phyloP scores from a whole-genome alignment of 139 green algal species.

The Haematococcus sp. region DNA sequence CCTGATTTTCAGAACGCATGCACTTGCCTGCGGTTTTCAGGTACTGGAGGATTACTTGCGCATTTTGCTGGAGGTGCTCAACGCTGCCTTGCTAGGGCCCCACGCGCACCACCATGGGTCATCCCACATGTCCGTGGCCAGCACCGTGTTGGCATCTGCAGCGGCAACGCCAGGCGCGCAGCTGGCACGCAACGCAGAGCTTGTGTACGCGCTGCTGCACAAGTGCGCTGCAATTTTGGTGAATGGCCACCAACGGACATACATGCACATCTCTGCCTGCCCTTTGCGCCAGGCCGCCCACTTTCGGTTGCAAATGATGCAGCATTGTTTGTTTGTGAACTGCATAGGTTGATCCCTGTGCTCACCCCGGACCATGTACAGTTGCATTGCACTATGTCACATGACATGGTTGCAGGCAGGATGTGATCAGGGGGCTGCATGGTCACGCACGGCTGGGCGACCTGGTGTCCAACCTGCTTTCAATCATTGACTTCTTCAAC shows the following conservation, averaged over 20 bases:
- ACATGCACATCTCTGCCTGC: too few species aligned
- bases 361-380: too few species aligned
- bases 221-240: constrained; percentile 25
- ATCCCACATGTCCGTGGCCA: not conserved
- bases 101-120: not conserved
- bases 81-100: constrained; percentile 61
- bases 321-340: too few species aligned
- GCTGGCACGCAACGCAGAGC: constrained; percentile 42
- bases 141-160: not conserved
- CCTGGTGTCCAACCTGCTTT: constrained; percentile 69
- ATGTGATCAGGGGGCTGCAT: constrained; percentile 59
- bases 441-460: constrained; percentile 60
- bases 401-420: constrained; percentile 12
- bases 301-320: too few species aligned
- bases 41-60: constrained; percentile 82
- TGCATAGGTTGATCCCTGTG: too few species aligned
- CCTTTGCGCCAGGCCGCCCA: too few species aligned
- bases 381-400: not conserved
- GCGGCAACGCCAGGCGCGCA: not conserved
- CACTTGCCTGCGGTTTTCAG: constrained; percentile 42
- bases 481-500: constrained; percentile 63
- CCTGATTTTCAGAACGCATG: too few species aligned
- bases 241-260: too few species aligned
- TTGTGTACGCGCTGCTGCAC: constrained; percentile 92
- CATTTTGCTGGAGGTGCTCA: constrained; percentile 87